Conservation (phyloP, 2,329 filamentous ascomycete species). For the Incumbomyces delicatus region DNA sequence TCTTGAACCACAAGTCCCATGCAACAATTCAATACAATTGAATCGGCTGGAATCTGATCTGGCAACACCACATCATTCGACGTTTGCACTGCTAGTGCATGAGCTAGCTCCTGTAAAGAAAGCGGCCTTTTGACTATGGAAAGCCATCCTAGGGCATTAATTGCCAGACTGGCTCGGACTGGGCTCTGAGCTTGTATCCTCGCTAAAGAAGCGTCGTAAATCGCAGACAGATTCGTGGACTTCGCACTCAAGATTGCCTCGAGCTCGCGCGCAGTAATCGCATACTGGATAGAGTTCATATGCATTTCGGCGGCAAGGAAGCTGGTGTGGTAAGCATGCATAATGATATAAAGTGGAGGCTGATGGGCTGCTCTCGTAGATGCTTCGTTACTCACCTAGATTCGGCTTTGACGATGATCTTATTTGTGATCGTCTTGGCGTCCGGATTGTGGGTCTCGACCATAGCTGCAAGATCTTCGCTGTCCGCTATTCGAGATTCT, state of each 20-base stretch:
- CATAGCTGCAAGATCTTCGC: background rate
- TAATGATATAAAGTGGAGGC: too few species aligned
- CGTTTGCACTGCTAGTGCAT: background rate
- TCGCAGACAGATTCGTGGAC: background rate
- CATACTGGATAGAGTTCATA: slow-evolving; percentile 4
- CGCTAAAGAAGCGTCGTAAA: background rate
- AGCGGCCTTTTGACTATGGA: background rate
- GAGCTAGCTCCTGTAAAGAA: background rate
- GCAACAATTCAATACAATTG: background rate
- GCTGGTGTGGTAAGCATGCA: background rate
- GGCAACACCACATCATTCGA: background rate
- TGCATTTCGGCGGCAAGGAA: slow-evolving; percentile 3
- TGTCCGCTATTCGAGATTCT: background rate
- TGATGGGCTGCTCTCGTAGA: too few species aligned
- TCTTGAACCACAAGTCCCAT: background rate
- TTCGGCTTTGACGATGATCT: background rate
- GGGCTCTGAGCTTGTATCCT: background rate
- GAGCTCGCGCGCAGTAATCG: background rate
- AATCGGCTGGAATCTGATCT: background rate
- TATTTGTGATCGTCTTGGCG: background rate
- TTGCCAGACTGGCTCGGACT: background rate
- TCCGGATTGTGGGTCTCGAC: background rate
- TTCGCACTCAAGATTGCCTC: background rate
- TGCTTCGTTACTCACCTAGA: background rate
- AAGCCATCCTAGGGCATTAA: background rate